phyloP scores from a whole-genome alignment of 2,329 filamentous ascomycete species.

The Neonectria hederae region DNA sequence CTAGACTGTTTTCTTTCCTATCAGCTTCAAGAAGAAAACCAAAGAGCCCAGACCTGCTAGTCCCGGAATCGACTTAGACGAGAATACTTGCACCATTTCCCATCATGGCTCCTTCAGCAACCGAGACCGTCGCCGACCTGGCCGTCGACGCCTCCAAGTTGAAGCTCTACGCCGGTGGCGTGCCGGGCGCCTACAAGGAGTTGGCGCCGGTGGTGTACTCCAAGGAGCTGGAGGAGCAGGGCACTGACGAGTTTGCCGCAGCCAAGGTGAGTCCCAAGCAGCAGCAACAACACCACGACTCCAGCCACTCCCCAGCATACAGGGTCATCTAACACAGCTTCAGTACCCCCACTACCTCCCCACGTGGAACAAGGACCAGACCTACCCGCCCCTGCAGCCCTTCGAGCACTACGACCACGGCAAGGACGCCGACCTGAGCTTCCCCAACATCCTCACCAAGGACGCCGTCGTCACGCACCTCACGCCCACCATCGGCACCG shows the following conservation, averaged over 20 bases:
- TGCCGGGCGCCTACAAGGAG: slow-evolving; percentile 41
- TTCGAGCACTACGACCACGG: slow-evolving; percentile 82
- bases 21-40: neutral
- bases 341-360: slow-evolving; percentile 78
- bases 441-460: slow-evolving; percentile 71
- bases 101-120: slow-evolving; percentile 41
- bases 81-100: neutral
- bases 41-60: too few species aligned
- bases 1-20: neutral
- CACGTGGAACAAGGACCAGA: slow-evolving; percentile 72
- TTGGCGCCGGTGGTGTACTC: slow-evolving; percentile 31
- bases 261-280: slow-evolving; percentile 33
- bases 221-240: slow-evolving; percentile 35
- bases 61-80: slow-evolving; percentile 3
- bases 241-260: slow-evolving; percentile 31
- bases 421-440: slow-evolving; percentile 75
- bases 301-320: neutral
- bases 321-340: neutral
- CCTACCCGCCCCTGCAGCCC: slow-evolving; percentile 71
- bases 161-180: slow-evolving; percentile 41
- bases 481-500: slow-evolving; percentile 78
- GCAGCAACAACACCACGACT: neutral
- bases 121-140: slow-evolving; percentile 28
- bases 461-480: slow-evolving; percentile 66
- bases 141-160: slow-evolving; percentile 33